phyloP scores from a whole-genome alignment of 2,329 filamentous ascomycete species.

The Leptodontidium sp. region DNA sequence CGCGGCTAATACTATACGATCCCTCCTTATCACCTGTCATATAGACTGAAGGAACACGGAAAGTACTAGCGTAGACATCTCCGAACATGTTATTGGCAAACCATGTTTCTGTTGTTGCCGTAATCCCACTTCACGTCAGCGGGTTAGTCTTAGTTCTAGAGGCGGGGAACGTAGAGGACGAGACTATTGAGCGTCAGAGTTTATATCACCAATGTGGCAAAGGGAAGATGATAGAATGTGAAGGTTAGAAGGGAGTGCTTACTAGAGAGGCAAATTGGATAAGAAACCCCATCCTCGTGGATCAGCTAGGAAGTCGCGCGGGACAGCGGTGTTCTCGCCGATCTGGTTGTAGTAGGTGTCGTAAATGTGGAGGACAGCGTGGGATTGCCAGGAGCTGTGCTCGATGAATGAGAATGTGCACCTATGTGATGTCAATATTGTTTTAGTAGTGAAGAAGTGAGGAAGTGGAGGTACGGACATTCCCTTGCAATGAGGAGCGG shows the following conservation, averaged over 20 bases:
- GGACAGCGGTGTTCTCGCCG: neutral
- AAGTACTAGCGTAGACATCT: conserved; percentile 6
- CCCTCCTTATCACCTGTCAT: conserved; percentile 7
- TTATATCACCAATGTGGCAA: neutral
- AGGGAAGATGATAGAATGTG: neutral
- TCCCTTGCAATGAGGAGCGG: neutral
- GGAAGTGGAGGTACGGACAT: neutral
- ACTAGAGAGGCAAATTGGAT: conserved; percentile 5
- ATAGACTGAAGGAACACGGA: conserved; percentile 8
- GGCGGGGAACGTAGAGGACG: conserved; percentile 11
- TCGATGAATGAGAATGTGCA: conserved; percentile 18
- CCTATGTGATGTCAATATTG: neutral
- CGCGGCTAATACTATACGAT: conserved; percentile 12
- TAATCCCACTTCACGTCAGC: conserved; percentile 6
- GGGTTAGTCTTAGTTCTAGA: conserved; percentile 11
- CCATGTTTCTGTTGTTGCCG: conserved; percentile 6
- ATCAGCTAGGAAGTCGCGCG: conserved; percentile 5
- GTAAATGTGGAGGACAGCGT: conserved; percentile 13
- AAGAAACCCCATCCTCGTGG: conserved; percentile 6
- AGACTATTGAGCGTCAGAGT: neutral
- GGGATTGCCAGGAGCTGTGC: conserved; percentile 11
- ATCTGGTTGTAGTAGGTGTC: conserved; percentile 6
- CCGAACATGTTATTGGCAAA: conserved; percentile 11
- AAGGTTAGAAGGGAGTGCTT: neutral
- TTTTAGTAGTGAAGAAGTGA: neutral